phyloP scores from a whole-genome alignment of 768 basidiomycete species.

The Lentinus brumalis region DNA sequence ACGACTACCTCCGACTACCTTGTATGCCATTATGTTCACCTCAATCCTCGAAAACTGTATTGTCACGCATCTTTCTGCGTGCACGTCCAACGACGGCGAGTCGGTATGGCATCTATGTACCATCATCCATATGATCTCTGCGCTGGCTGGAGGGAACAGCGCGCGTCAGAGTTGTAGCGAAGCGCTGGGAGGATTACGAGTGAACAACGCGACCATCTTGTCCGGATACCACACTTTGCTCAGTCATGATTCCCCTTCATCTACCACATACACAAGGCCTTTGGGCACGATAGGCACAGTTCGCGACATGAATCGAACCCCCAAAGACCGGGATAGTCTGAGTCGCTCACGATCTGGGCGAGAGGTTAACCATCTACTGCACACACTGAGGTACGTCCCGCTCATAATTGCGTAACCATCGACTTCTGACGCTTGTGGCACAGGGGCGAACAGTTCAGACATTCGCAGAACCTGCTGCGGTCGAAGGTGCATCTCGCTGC shows the following conservation, averaged over 20 bases:
- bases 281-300: background rate
- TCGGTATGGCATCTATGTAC: no score
- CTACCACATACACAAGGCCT: background rate
- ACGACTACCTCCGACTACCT: slow-evolving; percentile 16
- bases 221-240: background rate
- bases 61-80: background rate
- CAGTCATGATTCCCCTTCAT: background rate
- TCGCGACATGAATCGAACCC: background rate
- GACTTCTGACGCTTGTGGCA: background rate
- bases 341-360: slow-evolving; percentile 7
- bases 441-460: slow-evolving; percentile 77
- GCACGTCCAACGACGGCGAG: background rate
- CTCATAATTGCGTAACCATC: no score
- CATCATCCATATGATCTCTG: background rate
- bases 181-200: no score
- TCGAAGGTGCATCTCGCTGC: slow-evolving; percentile 16
- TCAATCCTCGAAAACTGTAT: slow-evolving; percentile 14
- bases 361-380: slow-evolving; percentile 51
- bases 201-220: no score
- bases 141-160: background rate
- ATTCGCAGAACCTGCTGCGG: slow-evolving; percentile 52
- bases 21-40: slow-evolving; percentile 34
- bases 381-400: slow-evolving; percentile 49
- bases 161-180: no score
- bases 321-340: background rate